phyloP scores from a whole-genome alignment of 148 eudicot genomes.

The Arbutus unedo region DNA sequence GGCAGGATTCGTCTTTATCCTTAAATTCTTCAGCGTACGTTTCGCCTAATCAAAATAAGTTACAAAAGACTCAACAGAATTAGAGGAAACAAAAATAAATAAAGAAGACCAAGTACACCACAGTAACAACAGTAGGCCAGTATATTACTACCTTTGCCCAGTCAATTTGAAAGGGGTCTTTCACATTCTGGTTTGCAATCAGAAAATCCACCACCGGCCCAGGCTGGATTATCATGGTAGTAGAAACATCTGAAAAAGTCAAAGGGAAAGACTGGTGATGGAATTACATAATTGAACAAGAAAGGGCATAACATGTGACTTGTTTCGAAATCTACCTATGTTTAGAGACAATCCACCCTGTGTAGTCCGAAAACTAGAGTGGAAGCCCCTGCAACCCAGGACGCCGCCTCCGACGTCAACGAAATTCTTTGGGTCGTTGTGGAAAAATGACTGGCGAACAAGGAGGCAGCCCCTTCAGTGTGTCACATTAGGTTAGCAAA shows the following conservation, averaged over 20 bases:
- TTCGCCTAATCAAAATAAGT: constrained; percentile 39
- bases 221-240: constrained; percentile 38
- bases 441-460: constrained; percentile 41
- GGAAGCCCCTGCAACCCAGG: constrained; percentile 48
- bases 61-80: background rate
- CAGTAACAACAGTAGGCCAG: background rate
- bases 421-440: constrained; percentile 30
- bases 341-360: constrained; percentile 44
- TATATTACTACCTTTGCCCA: constrained; percentile 39
- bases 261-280: background rate
- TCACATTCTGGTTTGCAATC: constrained; percentile 41
- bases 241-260: constrained; percentile 36
- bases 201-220: constrained; percentile 42
- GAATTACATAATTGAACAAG: background rate
- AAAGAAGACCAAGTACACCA: too few species aligned
- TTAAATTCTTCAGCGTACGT: constrained; percentile 50
- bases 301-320: background rate
- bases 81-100: background rate
- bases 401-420: constrained; percentile 39
- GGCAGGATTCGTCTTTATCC: constrained; percentile 36
- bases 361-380: constrained; percentile 37
- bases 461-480: constrained; percentile 42
- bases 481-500: background rate
- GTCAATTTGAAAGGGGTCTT: constrained; percentile 36
- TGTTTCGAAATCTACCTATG: constrained; percentile 25